Evolutionary conservation across 139 green algal genomes (phyloP), one percentile per base, ranked within the genome.

Genomic region (Gonium pectorale): DNA sequence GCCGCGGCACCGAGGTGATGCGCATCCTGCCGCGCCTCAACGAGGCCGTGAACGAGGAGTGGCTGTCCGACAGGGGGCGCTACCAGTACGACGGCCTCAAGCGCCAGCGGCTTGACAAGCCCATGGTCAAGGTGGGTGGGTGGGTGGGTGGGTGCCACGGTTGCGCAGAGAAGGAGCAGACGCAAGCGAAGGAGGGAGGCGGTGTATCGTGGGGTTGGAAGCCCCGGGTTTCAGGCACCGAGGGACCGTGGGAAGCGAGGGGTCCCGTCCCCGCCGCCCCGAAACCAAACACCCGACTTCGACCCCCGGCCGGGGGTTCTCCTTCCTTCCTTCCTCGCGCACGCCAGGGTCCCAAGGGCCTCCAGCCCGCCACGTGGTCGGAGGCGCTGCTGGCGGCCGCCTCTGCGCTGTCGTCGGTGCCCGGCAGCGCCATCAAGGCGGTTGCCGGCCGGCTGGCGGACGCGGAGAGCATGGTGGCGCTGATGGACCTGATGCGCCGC

Each of bases 11-110:
- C 11, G 78, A 84, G 78, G 96, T 98, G n/a, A 98, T 99, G 93
- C 95, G 97, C 88, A 96, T 99, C 60, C 85, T 97, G 51, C 96
- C 98, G 1, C 91, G 96, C 5, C 80, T 98, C 49, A 99, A 99
- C 84, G 98, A 99, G 88, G 91, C 87, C 0, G 93, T 99, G 11
- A 99, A 99, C 81, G 97, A 99, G 96, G 97, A 99, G 91, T 99
- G 97, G 97, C 93, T 99, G 79, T 94, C 86, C 19, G 97, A 99
- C 94, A 99, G 98, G 90, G 91, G 89, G 3, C 93, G 97, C 75
- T 99, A 99, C 88, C 94, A 97, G 87, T 99, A 98, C 86, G 97
- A 99, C 85, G 97, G 92, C 15, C 94, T 99, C 51, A 95, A 95
- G 89, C 90, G 95, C 29, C 97, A 99, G 93, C 92, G 97, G 33